Evolutionary conservation across 371 early-diverging fungal species (phyloP), one percentile per base, ranked within the genome.

Genomic region (Cokeromyces recurvatus): DNA sequence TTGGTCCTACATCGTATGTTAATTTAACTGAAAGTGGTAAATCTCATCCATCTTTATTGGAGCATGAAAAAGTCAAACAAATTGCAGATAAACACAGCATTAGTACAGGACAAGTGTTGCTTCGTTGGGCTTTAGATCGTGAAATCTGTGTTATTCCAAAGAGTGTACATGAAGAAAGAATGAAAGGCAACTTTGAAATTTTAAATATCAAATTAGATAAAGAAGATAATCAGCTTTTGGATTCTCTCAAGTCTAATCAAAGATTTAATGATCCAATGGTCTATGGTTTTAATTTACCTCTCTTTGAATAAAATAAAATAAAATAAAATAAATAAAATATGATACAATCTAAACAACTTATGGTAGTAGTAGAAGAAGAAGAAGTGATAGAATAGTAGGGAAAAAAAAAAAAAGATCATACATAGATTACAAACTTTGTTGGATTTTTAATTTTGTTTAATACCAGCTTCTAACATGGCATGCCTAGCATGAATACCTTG

Each of bases 101-200:
- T 8, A 38, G 52, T 9, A 17, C 55, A 8, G 61, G 55, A 32
- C 61, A 60, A 57, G 62, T 73, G 12, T 67, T 80, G 14, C 51
- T 82, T 4, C 69, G 76, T 21, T 82, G 83, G 83, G 71, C 76
- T 32, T 45, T 80, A 43, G 74, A 76, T 46, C 66, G 70, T 42
- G 65, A 77, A 36, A 49, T 74, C 44, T 74, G 66, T 2, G 78
- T 82, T 16, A 81, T 87, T 27, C 88, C 88, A 23, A 87, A 86
- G 60, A 74, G 71, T 44, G 50, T 58, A 6, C 61, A 73, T 37
- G 52, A 59, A 14, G 56, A 58, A 5, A 66, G 84, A 38, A 65
- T 87, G 62, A 64, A 69, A 51, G 48, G 40, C 17, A 69, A 69
- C 48, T 46, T 65, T 32, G 60, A 69, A 6, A 43, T 57, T 2